These are phyloP conservation scores for Stephania yunnanensis DNA, from an alignment of 164 flowering plant genomes.

Conservation along the genomic window DNA sequence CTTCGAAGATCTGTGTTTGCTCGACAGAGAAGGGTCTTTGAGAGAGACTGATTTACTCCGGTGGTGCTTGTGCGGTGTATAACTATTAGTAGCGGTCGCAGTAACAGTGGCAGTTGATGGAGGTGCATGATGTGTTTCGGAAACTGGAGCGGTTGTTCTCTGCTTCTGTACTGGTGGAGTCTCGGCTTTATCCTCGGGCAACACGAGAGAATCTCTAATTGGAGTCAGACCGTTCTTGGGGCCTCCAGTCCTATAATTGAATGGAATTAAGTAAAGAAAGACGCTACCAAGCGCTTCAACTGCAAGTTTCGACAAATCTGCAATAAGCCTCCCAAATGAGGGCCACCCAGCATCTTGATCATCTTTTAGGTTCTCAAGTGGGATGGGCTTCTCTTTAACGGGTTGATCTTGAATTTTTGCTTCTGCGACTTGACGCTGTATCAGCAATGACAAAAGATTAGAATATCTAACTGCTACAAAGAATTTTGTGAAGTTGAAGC, in stretches of 20 bases:
- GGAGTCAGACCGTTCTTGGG: slow-evolving; percentile 62
- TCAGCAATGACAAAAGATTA: slow-evolving; percentile 4
- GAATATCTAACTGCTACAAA: neutral
- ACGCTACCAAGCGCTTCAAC: slow-evolving; percentile 42
- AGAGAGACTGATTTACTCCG: slow-evolving; percentile 50
- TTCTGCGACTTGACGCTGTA: slow-evolving; percentile 32
- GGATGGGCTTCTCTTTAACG: slow-evolving; percentile 38
- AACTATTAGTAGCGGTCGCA: slow-evolving; percentile 23
- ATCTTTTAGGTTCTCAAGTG: slow-evolving; percentile 44
- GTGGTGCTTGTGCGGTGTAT: slow-evolving; percentile 49
- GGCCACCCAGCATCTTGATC: slow-evolving; percentile 76
- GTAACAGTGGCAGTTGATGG: neutral
- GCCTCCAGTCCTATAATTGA: slow-evolving; percentile 22
- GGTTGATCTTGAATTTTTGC: slow-evolving; percentile 28
- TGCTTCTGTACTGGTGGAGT: slow-evolving; percentile 48
- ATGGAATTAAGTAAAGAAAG: slow-evolving; percentile 40
- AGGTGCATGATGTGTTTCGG: slow-evolving; percentile 45
- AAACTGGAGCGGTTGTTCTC: slow-evolving; percentile 38
- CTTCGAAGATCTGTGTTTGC: slow-evolving; percentile 74
- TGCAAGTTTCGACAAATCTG: slow-evolving; percentile 58
- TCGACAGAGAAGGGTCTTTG: slow-evolving; percentile 59
- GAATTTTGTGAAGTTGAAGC: neutral
- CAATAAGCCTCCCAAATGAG: slow-evolving; percentile 65
- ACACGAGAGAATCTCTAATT: slow-evolving; percentile 56
- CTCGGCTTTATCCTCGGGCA: slow-evolving; percentile 75